These are phyloP conservation scores for Apiotrichum laibachii DNA, from an alignment of 1,284 basidiomycete species.

Conservation along the genomic window DNA sequence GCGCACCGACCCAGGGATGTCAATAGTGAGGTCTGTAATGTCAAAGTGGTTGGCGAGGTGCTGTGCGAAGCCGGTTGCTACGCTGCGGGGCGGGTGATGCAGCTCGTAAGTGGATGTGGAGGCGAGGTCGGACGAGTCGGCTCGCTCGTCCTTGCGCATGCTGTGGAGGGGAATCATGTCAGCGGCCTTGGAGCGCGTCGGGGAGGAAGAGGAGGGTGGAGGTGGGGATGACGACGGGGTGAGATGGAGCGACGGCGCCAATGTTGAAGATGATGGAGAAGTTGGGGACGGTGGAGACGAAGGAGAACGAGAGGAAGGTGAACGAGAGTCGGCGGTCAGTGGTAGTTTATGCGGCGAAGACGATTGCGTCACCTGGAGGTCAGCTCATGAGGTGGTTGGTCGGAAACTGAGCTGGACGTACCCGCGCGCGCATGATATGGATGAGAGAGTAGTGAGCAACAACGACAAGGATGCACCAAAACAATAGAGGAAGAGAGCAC, in stretches of 20 bases:
- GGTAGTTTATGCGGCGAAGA: neutral
- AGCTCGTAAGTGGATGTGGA: neutral
- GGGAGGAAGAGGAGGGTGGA: neutral
- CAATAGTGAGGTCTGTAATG: slow-evolving; percentile 40
- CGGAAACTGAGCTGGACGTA: neutral
- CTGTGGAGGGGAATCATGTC: slow-evolving; percentile 3
- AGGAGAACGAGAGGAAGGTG: neutral
- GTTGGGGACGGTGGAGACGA: neutral
- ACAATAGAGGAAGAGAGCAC: too few relatives aligned
- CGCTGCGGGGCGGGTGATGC: neutral
- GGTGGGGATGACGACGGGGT: neutral
- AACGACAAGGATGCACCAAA: too few relatives aligned
- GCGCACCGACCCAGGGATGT: slow-evolving; percentile 28
- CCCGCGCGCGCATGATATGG: neutral
- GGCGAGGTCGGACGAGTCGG: neutral
- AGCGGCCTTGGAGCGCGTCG: neutral
- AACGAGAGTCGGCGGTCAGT: neutral
- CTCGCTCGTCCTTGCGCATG: neutral
- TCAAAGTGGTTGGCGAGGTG: slow-evolving; percentile 2
- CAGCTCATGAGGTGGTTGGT: neutral
- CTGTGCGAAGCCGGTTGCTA: neutral
- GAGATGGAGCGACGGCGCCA: neutral
- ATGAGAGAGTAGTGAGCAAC: neutral
- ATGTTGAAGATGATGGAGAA: neutral
- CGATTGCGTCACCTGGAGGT: neutral